Percentiles rank a stretch among this genome's conserved stretches.
Evolutionary conservation across 345 rosid genomes (phyloP).

Genomic region (Eucalyptus shirleyi): DNA sequence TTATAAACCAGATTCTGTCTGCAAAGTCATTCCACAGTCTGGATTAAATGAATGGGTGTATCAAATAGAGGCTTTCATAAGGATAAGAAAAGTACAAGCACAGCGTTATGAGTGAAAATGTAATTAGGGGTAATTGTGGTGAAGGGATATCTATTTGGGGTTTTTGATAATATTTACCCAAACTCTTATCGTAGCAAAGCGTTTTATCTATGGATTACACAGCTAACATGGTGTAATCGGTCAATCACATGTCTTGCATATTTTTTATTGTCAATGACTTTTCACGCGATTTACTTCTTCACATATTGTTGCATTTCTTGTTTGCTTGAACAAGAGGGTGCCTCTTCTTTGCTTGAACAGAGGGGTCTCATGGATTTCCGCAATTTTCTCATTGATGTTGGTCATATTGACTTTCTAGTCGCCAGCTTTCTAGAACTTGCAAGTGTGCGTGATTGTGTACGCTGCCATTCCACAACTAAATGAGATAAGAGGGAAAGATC

Average conservation of each 20-base stretch:
- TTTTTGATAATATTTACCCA: neutral
- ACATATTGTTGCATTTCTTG: neutral
- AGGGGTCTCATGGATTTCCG: neutral
- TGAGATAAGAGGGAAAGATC: neutral
- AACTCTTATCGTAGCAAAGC: accelerated
- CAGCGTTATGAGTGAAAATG: neutral
- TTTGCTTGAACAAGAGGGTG: neutral
- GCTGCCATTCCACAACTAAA: neutral
- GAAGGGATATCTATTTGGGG: neutral
- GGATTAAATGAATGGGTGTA: neutral
- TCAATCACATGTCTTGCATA: neutral
- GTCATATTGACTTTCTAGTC: neutral
- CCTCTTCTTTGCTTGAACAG: neutral
- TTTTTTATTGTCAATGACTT: neutral
- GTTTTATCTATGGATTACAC: neutral
- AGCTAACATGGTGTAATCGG: no score
- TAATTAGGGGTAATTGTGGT: neutral
- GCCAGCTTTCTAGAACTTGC: neutral
- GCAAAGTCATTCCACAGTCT: neutral
- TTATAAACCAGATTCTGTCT: neutral
- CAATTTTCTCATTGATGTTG: neutral
- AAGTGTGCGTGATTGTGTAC: neutral
- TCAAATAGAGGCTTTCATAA: neutral
- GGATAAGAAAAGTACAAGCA: neutral
- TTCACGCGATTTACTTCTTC: neutral